Percentiles rank a stretch among this genome's conserved stretches.
phyloP scores from a whole-genome alignment of 148 eudicot genomes.

The Rhododendron simsii region DNA sequence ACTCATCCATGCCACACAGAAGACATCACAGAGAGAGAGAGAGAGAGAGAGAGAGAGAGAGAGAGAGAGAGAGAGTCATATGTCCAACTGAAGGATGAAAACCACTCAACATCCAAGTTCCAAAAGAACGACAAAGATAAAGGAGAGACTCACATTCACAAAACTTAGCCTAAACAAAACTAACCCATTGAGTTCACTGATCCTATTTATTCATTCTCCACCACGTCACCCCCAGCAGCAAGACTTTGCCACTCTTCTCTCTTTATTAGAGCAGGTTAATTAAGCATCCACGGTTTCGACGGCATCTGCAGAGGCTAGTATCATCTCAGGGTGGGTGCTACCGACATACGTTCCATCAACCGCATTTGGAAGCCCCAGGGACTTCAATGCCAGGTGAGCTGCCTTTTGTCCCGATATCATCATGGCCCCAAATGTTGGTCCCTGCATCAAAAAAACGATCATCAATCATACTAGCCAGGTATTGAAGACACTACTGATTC shows the following conservation, averaged over 20 bases:
- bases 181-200: not conserved
- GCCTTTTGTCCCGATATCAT: conserved; percentile 98
- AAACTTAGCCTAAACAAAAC: not conserved
- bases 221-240: not conserved
- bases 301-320: conserved; percentile 50
- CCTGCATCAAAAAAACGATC: conserved; percentile 34
- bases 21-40: too few species aligned
- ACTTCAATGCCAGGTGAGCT: conserved; percentile 79
- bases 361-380: conserved; percentile 76
- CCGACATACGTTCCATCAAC: conserved; percentile 47
- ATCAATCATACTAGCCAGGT: not conserved
- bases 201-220: not conserved
- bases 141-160: conserved; percentile 1
- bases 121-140: not conserved
- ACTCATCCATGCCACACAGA: too few species aligned
- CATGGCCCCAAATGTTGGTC: conserved; percentile 98
- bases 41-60: too few species aligned
- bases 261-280: not conserved
- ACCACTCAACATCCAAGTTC: not conserved
- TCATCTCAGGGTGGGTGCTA: conserved; percentile 45
- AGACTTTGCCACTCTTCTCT: not conserved
- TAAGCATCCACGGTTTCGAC: conserved; percentile 46
- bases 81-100: not conserved
- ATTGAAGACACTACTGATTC: not conserved
- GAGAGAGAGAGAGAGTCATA: not conserved